Evolutionary conservation across 371 early-diverging fungal genomes (phyloP), one percentile per base, ranked within the genome.

Genomic region (Mortierella sp.): DNA sequence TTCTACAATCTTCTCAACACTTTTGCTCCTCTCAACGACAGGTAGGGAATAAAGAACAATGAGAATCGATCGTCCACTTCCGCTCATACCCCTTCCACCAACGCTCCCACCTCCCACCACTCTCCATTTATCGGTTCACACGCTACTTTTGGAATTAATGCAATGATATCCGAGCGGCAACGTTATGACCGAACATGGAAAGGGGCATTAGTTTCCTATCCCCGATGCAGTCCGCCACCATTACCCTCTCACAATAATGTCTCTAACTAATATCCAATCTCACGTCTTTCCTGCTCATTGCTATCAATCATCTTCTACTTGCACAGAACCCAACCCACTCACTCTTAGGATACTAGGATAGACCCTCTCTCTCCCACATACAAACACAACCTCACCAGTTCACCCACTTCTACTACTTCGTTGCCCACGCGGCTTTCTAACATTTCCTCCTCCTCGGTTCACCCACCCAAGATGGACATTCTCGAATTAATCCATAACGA

Each of bases 401-500:
- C 54, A 28, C 54, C 19, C 54, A 15, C 26, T 54, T 54, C 31
- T 28, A 19, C 19, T 2, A 17, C 9, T 34, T 34, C 15, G 22
- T 59, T 40, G 60, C 60, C 75, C 66, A 49, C 49, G 45, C 58
- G 74, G 74, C 74, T 74, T 67, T 59, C 59, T 49, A 76, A 57
- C 56, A 76, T 76, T 76, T 51, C 51, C 8, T 51, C 51, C 51
- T 63, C 65, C 59, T 61, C 55, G 49, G 66, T 49, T 59, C 35
- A 31, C 37, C 54, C 65, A 62, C 76, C 76, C 68, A 72, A 63
- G 51, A 90, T 90, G 90, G 90, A 90, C 78, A 87, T 90, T 66
- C 85, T 89, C 64, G 90, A 90, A 85, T 75, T 90, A 54, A 88
- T 90, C 73, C 85, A 89, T 70, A 76, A 78, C 60, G 88, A 85